Evolutionary conservation across 2,329 filamentous ascomycete genomes (phyloP).

Genomic region (Botrytis medusae): DNA sequence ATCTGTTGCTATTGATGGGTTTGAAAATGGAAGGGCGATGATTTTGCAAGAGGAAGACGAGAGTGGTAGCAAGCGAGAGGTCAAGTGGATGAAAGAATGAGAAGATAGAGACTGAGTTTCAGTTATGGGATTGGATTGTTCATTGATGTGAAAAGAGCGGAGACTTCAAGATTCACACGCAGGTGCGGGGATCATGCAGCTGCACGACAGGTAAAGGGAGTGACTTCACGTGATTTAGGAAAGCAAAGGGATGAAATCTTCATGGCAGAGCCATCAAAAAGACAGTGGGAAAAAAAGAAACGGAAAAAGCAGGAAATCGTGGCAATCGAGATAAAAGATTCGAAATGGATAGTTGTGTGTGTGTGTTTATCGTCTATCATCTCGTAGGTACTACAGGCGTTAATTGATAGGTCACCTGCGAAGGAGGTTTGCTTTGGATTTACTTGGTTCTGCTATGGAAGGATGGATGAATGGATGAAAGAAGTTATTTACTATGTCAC

Average conservation of each 20-base stretch:
- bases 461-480: background rate
- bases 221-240: background rate
- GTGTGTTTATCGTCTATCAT: background rate
- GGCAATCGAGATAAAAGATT: background rate
- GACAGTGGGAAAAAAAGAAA: background rate
- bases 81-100: background rate
- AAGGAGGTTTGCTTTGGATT: background rate
- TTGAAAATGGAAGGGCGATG: background rate
- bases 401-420: conserved; percentile 9
- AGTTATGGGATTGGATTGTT: background rate
- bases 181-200: background rate
- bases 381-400: background rate
- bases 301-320: background rate
- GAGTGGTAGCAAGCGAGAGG: background rate
- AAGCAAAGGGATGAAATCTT: background rate
- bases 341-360: background rate
- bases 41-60: background rate
- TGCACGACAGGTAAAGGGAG: background rate
- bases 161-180: background rate
- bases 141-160: background rate
- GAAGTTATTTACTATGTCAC: background rate
- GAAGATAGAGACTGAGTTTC: background rate
- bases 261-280: background rate
- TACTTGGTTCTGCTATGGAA: background rate
- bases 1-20: background rate